Base-by-base conservation (phyloP, 2,329 filamentous ascomycete genomes). In the Pseudocercospora cruenta region DNA sequence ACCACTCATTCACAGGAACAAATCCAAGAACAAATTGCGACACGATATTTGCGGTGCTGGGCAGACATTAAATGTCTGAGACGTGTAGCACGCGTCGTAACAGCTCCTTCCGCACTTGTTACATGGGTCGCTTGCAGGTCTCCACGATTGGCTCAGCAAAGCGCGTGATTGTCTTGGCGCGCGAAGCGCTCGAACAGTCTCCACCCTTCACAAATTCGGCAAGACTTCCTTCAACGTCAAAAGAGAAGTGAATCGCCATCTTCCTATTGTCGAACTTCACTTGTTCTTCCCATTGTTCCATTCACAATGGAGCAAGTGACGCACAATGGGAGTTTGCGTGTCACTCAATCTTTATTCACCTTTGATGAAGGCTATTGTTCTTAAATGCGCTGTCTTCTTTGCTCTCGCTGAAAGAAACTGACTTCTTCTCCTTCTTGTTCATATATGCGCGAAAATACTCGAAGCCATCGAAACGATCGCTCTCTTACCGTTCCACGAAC, bases 361-460 rank as follows among this genome's bases (percentile, higher is more conserved):
- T 58, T 58, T 58, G 55, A 58, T n/a, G 8, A 58, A 43, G 31
- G 55, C 55, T 26, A 43, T 58, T 58, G 55, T 58, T 43, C 55
- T 58, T 22, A 19, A 22, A 10, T 5, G 2, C n/a, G 10, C 53
- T 57, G 33, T 57, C 54, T 58, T 43, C 55, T 58, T 14, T 22
- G 55, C 33, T 24, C 3, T 21, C 31, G 31, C 33, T 22, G 8
- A 58, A 58, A 58, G 55, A 39, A 58, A 19, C 10, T 58, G 10
- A 31, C 7, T 33, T 19, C 6, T 24, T 26, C 19, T 24, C 21
- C 55, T 43, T 24, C 55, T 7, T 43, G 19, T 43, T 14, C 19
- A 58, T 58, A 58, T 58, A 58, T 24, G 3, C 28, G 31, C 33
- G 16, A 10, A 33, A 24, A n/a, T 16, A 58, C 53, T 57, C 53